Evolutionary conservation across 2,329 filamentous ascomycete species (phyloP).

Genomic region (Rutstroemia sp.): DNA sequence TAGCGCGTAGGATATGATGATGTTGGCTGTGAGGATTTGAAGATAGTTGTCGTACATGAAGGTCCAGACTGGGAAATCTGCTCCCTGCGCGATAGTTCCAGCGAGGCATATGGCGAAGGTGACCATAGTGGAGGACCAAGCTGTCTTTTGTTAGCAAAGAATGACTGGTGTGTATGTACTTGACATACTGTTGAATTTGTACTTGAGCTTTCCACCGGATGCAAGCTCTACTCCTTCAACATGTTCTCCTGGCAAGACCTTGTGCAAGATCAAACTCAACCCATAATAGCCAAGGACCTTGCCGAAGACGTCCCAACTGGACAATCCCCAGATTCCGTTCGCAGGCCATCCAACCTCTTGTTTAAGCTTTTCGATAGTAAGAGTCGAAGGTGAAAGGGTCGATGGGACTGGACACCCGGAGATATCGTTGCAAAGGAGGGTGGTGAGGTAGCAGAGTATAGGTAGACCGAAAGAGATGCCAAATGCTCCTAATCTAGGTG

Average conservation of each 20-base stretch:
- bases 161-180: not conserved
- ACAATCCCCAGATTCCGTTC: conserved; percentile 61
- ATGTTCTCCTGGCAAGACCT: conserved; percentile 67
- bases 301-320: conserved; percentile 60
- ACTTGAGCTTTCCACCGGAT: conserved; percentile 68
- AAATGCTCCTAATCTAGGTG: conserved; percentile 63
- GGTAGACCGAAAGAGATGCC: conserved; percentile 76
- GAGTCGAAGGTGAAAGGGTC: conserved; percentile 61
- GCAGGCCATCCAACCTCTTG: conserved; percentile 73
- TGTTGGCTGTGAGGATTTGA: conserved; percentile 76
- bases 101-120: conserved; percentile 64
- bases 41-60: conserved; percentile 90
- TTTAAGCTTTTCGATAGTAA: conserved; percentile 68
- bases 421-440: conserved; percentile 87
- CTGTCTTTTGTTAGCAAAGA: conserved; percentile 36
- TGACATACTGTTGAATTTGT: conserved; percentile 66
- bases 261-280: conserved; percentile 66
- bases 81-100: conserved; percentile 69
- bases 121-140: conserved; percentile 66
- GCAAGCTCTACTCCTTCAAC: conserved; percentile 62
- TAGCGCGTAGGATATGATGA: conserved; percentile 65
- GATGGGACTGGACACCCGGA: conserved; percentile 85
- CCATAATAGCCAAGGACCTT: conserved; percentile 72
- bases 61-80: conserved; percentile 81
- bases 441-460: conserved; percentile 67